Base-by-base conservation (phyloP, 345 rosid genomes). In the Populus tremula region DNA sequence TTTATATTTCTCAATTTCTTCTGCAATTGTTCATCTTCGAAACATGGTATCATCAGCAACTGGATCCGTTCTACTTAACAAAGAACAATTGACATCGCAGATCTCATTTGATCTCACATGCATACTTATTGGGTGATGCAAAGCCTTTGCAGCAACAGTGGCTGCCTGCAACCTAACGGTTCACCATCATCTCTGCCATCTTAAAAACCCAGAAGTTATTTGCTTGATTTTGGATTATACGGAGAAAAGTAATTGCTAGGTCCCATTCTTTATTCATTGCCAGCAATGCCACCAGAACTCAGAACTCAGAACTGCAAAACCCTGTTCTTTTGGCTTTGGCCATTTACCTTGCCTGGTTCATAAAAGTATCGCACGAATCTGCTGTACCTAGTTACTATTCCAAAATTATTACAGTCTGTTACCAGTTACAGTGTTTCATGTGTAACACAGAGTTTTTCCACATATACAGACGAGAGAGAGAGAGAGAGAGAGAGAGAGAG, bases 141-240 rank as follows among this genome's bases (percentile, higher is more conserved):
- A 75, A 49, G 36, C 11, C 6, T 76, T 9, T 41, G 53, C 72
- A 23, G 5, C 29, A 67, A 66, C 53, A 20, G 21, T 41, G 66
- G 56, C 6, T 70, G n/a, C 54, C 8, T 38, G 27, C 43, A 77
- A 69, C 47, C 38, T 27, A 70, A 70, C 70, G 47, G 74, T 59
- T n/a, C 74, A 41, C 63, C 27, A 70, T 29, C 61, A 3, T 67
- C 8, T 35, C 70, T 36, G 29, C 54, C 56, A 27, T 29, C 35
- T 27, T 8, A 29, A 45, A 31, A 18, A 49, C 39, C 27, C 1
- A 18, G 43, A 50, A 49, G 27, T 25, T 29, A 50, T 50, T 17
- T 10, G 21, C 23, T 31, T 18, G 25, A 49, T 13, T 13, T 27
- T 47, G 62, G 63, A 29, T 10, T 2, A 33, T 18, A 33, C 33